These are phyloP conservation scores for Talaromyces sp. DNA, from an alignment of 2,329 filamentous ascomycete species.

Conservation along the genomic window DNA sequence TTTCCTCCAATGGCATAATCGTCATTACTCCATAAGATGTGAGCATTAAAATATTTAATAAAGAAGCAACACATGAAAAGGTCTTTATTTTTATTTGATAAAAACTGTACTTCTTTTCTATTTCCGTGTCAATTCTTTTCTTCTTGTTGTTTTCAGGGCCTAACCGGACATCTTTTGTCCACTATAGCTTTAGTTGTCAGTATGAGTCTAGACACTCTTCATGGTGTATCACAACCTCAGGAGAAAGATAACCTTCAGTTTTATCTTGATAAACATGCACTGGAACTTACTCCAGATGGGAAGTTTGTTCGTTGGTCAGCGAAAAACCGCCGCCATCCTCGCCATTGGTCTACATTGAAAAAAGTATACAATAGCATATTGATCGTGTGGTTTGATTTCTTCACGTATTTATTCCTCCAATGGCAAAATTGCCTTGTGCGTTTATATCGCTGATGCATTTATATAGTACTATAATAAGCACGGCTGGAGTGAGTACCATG, in stretches of 20 bases:
- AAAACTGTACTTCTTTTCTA: not conserved
- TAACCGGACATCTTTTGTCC: not conserved
- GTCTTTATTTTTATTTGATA: too few relatives aligned
- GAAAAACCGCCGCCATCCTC: conserved; percentile 25
- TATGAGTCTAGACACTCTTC: not conserved
- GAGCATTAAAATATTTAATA: not conserved
- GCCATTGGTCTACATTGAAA: conserved; percentile 25
- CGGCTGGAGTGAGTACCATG: conserved; percentile 25
- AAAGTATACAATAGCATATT: conserved; percentile 25
- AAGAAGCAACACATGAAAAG: not conserved
- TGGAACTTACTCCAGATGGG: conserved; percentile 26
- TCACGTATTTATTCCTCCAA: conserved; percentile 20
- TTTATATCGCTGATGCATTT: conserved; percentile 7
- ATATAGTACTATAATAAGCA: conserved; percentile 29
- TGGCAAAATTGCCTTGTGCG: not conserved
- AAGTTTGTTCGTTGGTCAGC: conserved; percentile 26
- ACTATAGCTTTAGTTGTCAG: too few relatives aligned
- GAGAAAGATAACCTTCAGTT: not conserved
- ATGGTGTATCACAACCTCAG: not conserved
- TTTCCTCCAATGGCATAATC: not conserved
- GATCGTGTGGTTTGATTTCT: conserved; percentile 27
- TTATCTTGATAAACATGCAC: conserved; percentile 2
- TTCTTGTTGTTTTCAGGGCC: not conserved
- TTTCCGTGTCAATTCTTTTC: not conserved
- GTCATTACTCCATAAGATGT: not conserved